A percentile compares a stretch with the other conserved stretches of the same genome.
These are phyloP conservation scores for Tulasnella sp. DNA, from an alignment of 768 basidiomycete genomes.

Conservation along the genomic window DNA sequence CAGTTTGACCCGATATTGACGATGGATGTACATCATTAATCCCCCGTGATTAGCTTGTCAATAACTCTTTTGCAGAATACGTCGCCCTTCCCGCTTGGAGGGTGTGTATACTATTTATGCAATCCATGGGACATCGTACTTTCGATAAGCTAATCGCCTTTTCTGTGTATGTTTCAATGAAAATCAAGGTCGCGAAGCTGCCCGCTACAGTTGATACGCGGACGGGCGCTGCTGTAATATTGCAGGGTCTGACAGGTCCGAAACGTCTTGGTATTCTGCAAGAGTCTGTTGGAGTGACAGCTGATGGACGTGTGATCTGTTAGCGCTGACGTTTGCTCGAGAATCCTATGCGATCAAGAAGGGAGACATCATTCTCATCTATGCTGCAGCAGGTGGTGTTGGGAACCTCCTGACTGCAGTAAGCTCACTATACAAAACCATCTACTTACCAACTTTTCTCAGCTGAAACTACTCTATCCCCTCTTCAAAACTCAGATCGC, in stretches of 20 bases:
- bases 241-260: conserved; percentile 66
- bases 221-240: conserved; percentile 51
- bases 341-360: conserved; percentile 79
- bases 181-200: conserved; percentile 47
- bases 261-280: background rate
- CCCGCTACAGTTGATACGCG: conserved; percentile 49
- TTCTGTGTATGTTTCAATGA: no score
- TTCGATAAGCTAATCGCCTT: no score
- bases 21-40: background rate
- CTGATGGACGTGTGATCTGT: background rate
- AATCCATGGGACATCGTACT: no score
- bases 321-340: conserved; percentile 55
- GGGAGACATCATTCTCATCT: conserved; percentile 70
- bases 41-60: conserved; percentile 20
- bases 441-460: background rate
- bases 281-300: background rate
- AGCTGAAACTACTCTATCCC: no score
- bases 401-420: conserved; percentile 36
- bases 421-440: no score
- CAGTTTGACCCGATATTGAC: background rate
- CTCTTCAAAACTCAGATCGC: conserved; percentile 62
- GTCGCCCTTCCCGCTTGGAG: conserved; percentile 45
- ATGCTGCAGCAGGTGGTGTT: conserved; percentile 87
- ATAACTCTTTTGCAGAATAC: conserved; percentile 54
- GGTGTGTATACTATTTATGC: no score